Conservation (phyloP, 2,329 filamentous ascomycete species). For the Fusarium sacchari region DNA sequence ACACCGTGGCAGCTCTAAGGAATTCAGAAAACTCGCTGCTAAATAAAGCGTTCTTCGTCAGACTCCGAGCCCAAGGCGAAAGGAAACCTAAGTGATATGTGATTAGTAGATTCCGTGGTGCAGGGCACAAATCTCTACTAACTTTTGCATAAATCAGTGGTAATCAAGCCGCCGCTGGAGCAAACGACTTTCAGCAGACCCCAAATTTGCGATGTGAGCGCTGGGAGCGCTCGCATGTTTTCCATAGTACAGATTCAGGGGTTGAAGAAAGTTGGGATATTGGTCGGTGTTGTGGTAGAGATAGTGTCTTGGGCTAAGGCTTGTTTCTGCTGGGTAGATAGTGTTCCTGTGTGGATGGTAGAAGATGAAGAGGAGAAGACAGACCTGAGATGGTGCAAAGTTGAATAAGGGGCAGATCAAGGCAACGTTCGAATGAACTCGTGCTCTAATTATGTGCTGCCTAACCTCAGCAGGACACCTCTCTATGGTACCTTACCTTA, state of each 20-base stretch:
- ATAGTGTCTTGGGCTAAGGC: rapidly evolving
- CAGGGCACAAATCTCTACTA: neutral
- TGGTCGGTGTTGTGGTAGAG: neutral
- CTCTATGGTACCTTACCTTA: neutral
- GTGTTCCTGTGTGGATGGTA: neutral
- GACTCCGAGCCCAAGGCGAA: neutral
- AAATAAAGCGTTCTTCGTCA: neutral
- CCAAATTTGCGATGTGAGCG: neutral
- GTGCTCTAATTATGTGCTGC: neutral
- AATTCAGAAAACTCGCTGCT: neutral
- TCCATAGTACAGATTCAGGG: neutral
- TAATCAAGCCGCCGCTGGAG: rapidly evolving
- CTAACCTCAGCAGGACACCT: neutral
- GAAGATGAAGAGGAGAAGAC: neutral
- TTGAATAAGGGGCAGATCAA: neutral
- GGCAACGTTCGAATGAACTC: neutral
- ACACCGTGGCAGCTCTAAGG: neutral
- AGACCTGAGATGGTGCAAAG: neutral
- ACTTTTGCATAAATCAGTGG: neutral
- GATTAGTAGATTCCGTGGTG: neutral
- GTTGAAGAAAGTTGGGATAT: neutral
- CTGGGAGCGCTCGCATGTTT: neutral
- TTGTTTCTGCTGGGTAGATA: neutral
- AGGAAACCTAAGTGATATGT: neutral
- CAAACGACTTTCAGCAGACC: rapidly evolving